Percentiles rank a stretch among this genome's conserved stretches.
These are phyloP conservation scores for Musa beccarii DNA, from an alignment of 176 grass and related monocot genomes.

Conservation along the genomic window DNA sequence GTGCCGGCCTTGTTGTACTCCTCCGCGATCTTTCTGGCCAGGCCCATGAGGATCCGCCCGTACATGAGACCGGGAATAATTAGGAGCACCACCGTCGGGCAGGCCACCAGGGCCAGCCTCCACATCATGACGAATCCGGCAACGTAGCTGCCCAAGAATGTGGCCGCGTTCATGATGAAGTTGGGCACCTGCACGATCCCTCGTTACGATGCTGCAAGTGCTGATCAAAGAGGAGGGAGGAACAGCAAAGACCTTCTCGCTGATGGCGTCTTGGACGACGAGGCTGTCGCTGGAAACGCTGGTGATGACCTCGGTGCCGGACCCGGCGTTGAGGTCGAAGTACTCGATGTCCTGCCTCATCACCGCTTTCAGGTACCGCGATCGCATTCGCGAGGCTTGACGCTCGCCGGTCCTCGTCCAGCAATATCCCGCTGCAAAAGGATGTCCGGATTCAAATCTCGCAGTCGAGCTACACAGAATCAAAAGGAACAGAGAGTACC, in stretches of 20 bases:
- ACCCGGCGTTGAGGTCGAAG: conserved; percentile 34
- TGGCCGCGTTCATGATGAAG: conserved; percentile 31
- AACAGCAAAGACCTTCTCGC: conserved; percentile 34
- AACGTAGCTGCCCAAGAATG: conserved; percentile 28
- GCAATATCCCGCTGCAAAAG: conserved; percentile 32
- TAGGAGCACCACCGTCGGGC: conserved; percentile 44
- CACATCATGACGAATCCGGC: conserved; percentile 40
- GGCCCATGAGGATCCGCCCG: conserved; percentile 31
- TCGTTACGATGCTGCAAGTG: too few species aligned
- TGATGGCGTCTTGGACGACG: conserved; percentile 44
- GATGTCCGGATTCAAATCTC: neutral
- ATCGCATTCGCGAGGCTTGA: conserved; percentile 40
- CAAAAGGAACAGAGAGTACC: neutral
- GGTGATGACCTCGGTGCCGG: conserved; percentile 40
- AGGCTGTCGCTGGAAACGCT: conserved; percentile 54
- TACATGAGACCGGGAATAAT: conserved; percentile 31
- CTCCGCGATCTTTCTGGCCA: conserved; percentile 13
- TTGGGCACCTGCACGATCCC: conserved; percentile 28
- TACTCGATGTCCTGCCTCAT: conserved; percentile 43
- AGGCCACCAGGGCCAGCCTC: conserved; percentile 40
- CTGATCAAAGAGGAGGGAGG: neutral
- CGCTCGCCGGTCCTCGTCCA: conserved; percentile 45
- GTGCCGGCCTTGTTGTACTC: conserved; percentile 38
- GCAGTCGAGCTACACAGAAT: neutral
- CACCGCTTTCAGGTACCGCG: conserved; percentile 45